These are phyloP conservation scores for Amesomyces nigricolor DNA, from an alignment of 2,329 filamentous ascomycete genomes.

Conservation along the genomic window DNA sequence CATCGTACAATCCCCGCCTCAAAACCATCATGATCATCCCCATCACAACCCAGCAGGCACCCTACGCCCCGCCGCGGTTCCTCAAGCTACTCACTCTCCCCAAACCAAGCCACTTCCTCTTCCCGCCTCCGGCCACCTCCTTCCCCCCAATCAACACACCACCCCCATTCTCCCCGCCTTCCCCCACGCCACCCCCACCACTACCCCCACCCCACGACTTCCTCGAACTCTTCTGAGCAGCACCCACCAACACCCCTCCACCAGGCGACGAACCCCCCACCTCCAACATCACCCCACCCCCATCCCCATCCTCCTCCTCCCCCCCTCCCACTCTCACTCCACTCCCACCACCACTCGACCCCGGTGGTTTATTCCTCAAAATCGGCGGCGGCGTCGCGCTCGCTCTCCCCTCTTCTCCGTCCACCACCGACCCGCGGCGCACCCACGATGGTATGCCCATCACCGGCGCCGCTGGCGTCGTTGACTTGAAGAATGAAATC, in stretches of 20 bases:
- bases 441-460: conserved; percentile 40
- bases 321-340: neutral
- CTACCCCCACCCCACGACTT: conserved; percentile 5
- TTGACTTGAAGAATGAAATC: too few species aligned
- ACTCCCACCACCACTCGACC: neutral
- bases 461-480: neutral
- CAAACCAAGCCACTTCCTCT: conserved; percentile 19
- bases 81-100: conserved; percentile 16
- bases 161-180: neutral
- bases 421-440: conserved; percentile 31
- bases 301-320: conserved; percentile 10
- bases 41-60: neutral
- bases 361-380: conserved; percentile 35
- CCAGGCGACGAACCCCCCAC: neutral
- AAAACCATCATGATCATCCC: neutral
- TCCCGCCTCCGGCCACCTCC: neutral
- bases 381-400: conserved; percentile 55
- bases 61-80: conserved; percentile 13
- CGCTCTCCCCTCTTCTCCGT: conserved; percentile 36
- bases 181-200: neutral
- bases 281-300: neutral
- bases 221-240: neutral
- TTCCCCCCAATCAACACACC: conserved; percentile 1
- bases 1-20: neutral
- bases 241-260: neutral